Evolutionary conservation across 345 rosid species (phyloP).

Genomic region (Ceriops decandra): DNA sequence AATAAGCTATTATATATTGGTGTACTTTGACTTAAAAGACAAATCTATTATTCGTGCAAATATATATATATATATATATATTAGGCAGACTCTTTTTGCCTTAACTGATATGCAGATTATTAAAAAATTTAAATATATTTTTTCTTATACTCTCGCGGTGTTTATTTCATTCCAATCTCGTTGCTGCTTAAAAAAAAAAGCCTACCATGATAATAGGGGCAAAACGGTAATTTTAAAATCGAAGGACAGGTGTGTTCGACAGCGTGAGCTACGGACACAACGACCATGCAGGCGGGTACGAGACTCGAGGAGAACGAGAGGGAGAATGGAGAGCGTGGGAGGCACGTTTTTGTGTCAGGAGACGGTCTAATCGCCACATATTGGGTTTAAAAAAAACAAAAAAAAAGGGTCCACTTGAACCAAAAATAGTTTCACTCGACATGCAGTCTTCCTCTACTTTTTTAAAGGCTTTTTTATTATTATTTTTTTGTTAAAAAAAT

Average conservation of each 20-base stretch:
- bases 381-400: not conserved
- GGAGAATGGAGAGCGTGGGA: constrained; percentile 55
- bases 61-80: too few species aligned
- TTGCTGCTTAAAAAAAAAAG: not conserved
- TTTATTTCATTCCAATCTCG: not conserved
- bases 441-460: too few species aligned
- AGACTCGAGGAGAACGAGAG: not conserved
- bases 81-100: too few species aligned
- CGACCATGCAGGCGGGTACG: constrained; percentile 50
- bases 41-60: too few species aligned
- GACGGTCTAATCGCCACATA: constrained; percentile 93
- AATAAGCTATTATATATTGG: too few species aligned
- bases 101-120: too few species aligned
- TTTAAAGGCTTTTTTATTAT: too few species aligned
- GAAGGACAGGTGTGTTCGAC: constrained; percentile 9
- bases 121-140: too few species aligned
- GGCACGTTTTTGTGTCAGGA: constrained; percentile 47
- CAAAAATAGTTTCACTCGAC: too few species aligned
- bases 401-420: constrained; percentile 18
- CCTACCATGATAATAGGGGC: constrained; percentile 4
- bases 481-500: not conserved
- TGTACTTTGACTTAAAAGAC: too few species aligned
- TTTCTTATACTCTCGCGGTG: too few species aligned
- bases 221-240: not conserved
- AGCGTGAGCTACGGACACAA: constrained; percentile 16